Percentiles rank a stretch among this genome's conserved stretches.
Conservation (phyloP, 768 basidiomycete genomes). For the Pleurotus cornucopiae region DNA sequence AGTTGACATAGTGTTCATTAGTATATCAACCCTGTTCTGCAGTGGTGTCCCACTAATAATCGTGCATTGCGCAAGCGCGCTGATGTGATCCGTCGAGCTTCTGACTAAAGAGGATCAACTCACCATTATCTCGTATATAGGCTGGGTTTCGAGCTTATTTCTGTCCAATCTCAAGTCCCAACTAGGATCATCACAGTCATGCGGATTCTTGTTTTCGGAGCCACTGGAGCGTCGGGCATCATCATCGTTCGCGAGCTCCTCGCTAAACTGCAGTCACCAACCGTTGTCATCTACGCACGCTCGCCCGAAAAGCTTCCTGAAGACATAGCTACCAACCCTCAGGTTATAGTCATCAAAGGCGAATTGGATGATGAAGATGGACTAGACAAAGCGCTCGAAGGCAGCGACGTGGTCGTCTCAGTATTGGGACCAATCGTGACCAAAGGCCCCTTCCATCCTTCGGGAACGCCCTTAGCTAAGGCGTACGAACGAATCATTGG, state of each 20-base stretch:
- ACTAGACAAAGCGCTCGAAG: constrained; percentile 49
- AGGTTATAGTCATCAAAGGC: constrained; percentile 50
- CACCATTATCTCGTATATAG: too few relatives aligned
- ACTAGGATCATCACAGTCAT: constrained; percentile 18
- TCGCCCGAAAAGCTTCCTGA: constrained; percentile 59
- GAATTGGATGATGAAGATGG: constrained; percentile 47
- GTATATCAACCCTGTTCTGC: too few relatives aligned
- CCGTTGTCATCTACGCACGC: constrained; percentile 59
- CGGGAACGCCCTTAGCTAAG: constrained; percentile 55
- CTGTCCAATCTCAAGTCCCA: too few relatives aligned
- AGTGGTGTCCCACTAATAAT: too few relatives aligned
- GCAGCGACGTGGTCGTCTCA: constrained; percentile 60
- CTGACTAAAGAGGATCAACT: too few relatives aligned
- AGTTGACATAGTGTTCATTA: too few relatives aligned
- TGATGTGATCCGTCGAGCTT: too few relatives aligned
- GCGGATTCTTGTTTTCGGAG: constrained; percentile 66
- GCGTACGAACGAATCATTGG: constrained; percentile 55
- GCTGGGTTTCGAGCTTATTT: too few relatives aligned
- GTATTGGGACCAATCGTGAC: constrained; percentile 51
- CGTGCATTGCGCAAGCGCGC: too few relatives aligned
- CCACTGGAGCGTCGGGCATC: constrained; percentile 59
- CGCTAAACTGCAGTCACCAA: constrained; percentile 27
- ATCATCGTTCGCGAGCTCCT: constrained; percentile 56
- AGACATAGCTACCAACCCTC: constrained; percentile 38
- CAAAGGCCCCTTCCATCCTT: constrained; percentile 33